Evolutionary conservation across 75 land plant genomes (phyloP).

Genomic region (Cryptomeria japonica): DNA sequence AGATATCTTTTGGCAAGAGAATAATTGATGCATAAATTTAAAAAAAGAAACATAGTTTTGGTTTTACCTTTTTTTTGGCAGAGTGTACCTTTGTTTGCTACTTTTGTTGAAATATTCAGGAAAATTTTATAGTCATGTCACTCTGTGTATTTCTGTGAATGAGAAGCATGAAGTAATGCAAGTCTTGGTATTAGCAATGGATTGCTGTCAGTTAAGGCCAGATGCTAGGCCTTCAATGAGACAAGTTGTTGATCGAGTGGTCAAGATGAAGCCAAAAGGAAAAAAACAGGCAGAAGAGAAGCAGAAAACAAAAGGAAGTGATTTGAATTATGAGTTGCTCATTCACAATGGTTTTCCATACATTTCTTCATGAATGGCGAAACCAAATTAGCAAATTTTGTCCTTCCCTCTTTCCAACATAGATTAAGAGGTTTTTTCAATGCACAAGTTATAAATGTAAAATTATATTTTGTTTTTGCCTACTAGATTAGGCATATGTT

Average conservation of each 20-base stretch:
- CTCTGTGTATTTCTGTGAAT: too few relatives aligned
- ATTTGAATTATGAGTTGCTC: not conserved
- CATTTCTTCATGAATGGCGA: not conserved
- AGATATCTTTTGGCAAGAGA: too few relatives aligned
- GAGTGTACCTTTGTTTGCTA: too few relatives aligned
- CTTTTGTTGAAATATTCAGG: too few relatives aligned
- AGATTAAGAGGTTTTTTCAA: not conserved
- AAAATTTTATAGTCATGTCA: too few relatives aligned
- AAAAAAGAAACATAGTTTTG: too few relatives aligned
- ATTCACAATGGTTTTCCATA: not conserved
- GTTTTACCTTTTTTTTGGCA: too few relatives aligned
- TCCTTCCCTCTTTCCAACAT: too few relatives aligned
- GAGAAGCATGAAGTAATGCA: constrained; percentile 28
- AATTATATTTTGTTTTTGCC: not conserved
- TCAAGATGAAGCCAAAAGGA: constrained; percentile 7
- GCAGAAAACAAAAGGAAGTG: not conserved
- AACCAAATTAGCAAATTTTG: not conserved
- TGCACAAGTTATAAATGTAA: not conserved
- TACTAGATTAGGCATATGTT: not conserved
- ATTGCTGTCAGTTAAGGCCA: constrained; percentile 28
- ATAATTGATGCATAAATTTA: too few relatives aligned
- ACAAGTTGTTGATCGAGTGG: constrained; percentile 28
- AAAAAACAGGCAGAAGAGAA: not conserved
- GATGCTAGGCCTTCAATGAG: constrained; percentile 46
- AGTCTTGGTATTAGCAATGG: constrained; percentile 36